Conservation (phyloP, 2,329 filamentous ascomycete species). For the Sordariomycetes sp. region DNA sequence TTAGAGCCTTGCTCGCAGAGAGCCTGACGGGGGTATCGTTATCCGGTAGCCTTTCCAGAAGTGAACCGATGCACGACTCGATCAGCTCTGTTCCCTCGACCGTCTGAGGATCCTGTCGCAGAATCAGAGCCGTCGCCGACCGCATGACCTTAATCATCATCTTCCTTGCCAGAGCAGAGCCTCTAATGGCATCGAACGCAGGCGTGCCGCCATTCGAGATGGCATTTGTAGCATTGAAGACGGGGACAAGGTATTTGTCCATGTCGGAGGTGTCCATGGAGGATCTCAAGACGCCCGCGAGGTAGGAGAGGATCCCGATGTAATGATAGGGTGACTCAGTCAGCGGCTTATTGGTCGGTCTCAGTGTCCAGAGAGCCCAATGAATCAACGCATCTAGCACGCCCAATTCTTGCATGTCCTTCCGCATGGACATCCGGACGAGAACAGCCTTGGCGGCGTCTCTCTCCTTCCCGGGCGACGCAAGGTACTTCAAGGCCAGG, state of each 20-base stretch:
- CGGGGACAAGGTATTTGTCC: conserved; percentile 46
- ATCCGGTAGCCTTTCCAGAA: conserved; percentile 68
- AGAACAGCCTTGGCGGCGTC: conserved; percentile 77
- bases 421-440: conserved; percentile 67
- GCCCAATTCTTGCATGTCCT: conserved; percentile 73
- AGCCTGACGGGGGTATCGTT: conserved; percentile 84
- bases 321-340: conserved; percentile 53
- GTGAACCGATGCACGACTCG: conserved; percentile 70
- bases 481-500: conserved; percentile 58
- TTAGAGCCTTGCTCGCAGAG: conserved; percentile 84
- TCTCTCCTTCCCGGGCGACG: conserved; percentile 70
- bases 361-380: conserved; percentile 56
- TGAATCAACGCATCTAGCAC: conserved; percentile 54
- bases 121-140: conserved; percentile 53
- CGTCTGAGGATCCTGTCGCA: conserved; percentile 35
- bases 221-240: conserved; percentile 52
- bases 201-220: conserved; percentile 32
- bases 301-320: conserved; percentile 67
- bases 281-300: conserved; percentile 57
- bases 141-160: conserved; percentile 75
- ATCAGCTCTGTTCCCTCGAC: conserved; percentile 40
- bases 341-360: conserved; percentile 16
- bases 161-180: conserved; percentile 71
- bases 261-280: conserved; percentile 66
- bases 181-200: conserved; percentile 40